Base-by-base conservation (phyloP, 345 rosid genomes). In the Corchorus capsularis region DNA sequence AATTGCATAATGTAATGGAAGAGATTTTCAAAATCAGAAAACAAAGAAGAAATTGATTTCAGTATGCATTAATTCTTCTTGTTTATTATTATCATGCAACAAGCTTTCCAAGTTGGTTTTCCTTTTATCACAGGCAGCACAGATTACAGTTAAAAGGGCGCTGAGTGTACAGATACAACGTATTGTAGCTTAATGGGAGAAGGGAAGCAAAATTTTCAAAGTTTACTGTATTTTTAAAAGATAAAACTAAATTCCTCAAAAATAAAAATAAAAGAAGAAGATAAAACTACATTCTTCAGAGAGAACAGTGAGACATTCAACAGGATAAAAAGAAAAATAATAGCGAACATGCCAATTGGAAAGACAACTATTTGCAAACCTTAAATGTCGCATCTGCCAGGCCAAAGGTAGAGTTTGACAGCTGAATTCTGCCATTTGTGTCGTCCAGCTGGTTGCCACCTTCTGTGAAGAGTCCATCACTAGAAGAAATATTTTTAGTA, bases 351-450 rank as follows among this genome's bases (percentile, higher is more conserved):
- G 63, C 35, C 35, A 0, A 34, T 22, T 60, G 11, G 14, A 60
- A 22, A 60, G 34, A n/a, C 32, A 60, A 22, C 37, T 1, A 32
- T 70, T 78, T 59, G 78, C 89, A 62, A 70, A 93, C 98, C 98
- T 93, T 90, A 82, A 86, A 87, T 62, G 89, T 87, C 75, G 84
- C 72, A 74, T 87, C 85, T 57, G 78, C 78, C 77, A 69, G 83
- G 20, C 67, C 79, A 62, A 68, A 39, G 68, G 71, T 78, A 56
- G 85, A 82, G 56, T 27, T 83, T 75, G 89, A 79, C 47, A 63
- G 56, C 71, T 52, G 83, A 77, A 68, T 79, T 87, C 75, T 88
- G 78, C 77, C 85, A 77, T 9, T 79, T 56, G 47, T 34, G 79
- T 78, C 77, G 64, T 79, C 84, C 59, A 55, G 77, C 70, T 76